Conservation (phyloP, 148 eudicot genomes). For the Arbutus unedo region DNA sequence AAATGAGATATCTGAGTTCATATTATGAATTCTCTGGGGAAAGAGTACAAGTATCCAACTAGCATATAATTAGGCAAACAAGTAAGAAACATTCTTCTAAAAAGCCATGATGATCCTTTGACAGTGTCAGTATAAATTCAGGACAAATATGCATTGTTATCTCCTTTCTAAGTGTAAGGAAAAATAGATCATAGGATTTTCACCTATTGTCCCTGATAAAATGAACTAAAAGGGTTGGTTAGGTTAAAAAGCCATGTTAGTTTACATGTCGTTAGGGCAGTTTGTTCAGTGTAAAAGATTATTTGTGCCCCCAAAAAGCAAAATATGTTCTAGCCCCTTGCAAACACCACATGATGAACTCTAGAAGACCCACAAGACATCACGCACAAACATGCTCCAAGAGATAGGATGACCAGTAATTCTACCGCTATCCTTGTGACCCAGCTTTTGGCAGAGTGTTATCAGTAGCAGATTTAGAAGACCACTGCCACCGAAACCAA, state of each 20-base stretch:
- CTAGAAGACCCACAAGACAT: background rate
- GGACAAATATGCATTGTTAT: background rate
- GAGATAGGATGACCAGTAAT: background rate
- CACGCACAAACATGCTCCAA: constrained; percentile 4
- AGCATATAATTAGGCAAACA: background rate
- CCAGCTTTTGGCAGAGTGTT: background rate
- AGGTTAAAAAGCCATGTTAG: background rate
- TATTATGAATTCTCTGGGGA: background rate
- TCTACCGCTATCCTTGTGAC: background rate
- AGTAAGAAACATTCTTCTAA: background rate
- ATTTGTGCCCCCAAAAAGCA: background rate
- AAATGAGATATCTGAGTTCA: background rate
- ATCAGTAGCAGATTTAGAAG: background rate
- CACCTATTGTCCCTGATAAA: background rate
- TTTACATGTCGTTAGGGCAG: background rate
- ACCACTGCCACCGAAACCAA: background rate
- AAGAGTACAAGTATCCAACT: background rate
- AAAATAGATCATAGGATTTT: background rate
- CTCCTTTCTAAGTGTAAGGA: background rate
- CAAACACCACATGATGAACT: background rate
- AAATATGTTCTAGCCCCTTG: background rate
- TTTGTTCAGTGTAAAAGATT: background rate
- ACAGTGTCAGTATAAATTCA: background rate
- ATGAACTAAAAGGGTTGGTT: background rate
- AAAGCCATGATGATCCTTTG: background rate